Evolutionary conservation across 208 protist genomes (phyloP).

Genomic region (Leishmania guyanensis): DNA sequence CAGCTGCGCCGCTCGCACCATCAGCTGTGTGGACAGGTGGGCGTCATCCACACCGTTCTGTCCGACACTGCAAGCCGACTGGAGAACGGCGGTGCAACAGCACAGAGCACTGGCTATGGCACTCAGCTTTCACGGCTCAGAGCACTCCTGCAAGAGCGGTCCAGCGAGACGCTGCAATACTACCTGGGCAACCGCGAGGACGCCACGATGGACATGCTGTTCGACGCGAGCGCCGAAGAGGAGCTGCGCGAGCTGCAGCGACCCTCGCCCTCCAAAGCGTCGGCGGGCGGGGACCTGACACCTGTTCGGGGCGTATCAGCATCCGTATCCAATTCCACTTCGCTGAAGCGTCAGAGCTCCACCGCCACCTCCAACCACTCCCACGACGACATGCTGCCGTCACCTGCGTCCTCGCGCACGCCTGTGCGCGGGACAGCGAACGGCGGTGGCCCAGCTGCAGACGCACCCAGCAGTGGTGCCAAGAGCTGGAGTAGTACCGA

Average conservation of each 20-base stretch:
- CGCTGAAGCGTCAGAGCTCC: constrained; percentile 23
- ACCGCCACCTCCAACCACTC: constrained; percentile 4
- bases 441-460: neutral
- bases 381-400: neutral
- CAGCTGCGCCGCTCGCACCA: constrained; percentile 28
- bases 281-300: constrained; percentile 8
- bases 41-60: constrained; percentile 36
- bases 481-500: neutral
- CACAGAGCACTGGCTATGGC: neutral
- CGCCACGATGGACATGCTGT: constrained; percentile 12
- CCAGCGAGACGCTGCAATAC: constrained; percentile 39
- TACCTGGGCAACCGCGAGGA: constrained; percentile 29
- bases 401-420: neutral
- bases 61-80: constrained; percentile 37
- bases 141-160: constrained; percentile 36
- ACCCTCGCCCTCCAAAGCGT: constrained; percentile 9
- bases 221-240: constrained; percentile 33
- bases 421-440: neutral
- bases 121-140: constrained; percentile 43
- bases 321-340: neutral
- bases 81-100: constrained; percentile 10
- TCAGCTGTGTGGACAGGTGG: constrained; percentile 40
- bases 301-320: neutral
- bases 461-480: neutral
- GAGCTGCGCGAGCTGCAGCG: constrained; percentile 27